Evolutionary conservation across 257 asterid species (phyloP).

Genomic region (Ehretia macrophylla): DNA sequence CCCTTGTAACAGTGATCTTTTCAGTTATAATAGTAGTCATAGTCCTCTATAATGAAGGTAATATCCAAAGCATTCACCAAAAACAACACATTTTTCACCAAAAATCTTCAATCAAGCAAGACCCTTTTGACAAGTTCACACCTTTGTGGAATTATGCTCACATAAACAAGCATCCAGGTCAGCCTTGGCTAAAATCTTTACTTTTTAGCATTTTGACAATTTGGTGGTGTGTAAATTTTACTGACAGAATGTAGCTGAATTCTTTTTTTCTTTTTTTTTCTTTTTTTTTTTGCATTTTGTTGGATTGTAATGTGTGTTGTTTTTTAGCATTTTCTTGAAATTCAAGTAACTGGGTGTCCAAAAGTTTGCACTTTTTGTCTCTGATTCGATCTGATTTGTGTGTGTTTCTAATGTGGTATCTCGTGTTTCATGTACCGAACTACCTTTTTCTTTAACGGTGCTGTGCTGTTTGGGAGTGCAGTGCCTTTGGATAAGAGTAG

Average conservation of each 20-base stretch:
- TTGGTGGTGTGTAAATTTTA: neutral
- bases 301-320: neutral
- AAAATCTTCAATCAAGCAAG: constrained; percentile 18
- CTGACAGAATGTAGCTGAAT: neutral
- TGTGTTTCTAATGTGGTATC: neutral
- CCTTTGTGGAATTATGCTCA: constrained; percentile 28
- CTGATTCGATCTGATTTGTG: constrained; percentile 8
- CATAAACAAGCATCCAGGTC: constrained; percentile 41
- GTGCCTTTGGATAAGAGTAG: constrained; percentile 55
- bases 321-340: constrained; percentile 14
- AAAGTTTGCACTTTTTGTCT: neutral
- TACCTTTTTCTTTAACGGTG: neutral
- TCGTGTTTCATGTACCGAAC: neutral
- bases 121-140: constrained; percentile 24
- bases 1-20: constrained; percentile 47
- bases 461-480: constrained; percentile 19
- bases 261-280: too few relatives aligned
- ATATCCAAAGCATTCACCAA: constrained; percentile 42
- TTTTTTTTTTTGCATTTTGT: too few relatives aligned
- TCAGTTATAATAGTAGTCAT: constrained; percentile 50
- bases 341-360: neutral
- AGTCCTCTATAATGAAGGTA: constrained; percentile 52
- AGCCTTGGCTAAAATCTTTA: neutral
- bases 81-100: constrained; percentile 12
- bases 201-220: constrained; percentile 3